Evolutionary conservation across 805 yeast species (phyloP).

Genomic region (Lachancea cidri): DNA sequence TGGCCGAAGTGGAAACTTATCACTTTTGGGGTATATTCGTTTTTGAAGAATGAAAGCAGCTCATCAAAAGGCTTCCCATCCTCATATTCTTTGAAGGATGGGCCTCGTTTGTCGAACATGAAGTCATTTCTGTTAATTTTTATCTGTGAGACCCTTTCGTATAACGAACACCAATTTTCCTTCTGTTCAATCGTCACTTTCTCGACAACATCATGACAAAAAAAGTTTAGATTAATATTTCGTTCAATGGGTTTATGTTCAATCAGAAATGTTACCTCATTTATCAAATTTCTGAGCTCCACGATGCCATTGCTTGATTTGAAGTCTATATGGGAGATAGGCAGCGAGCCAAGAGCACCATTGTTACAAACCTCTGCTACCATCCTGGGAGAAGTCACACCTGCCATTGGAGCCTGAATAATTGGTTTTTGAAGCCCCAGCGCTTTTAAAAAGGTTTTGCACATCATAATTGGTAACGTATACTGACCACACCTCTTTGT

Average conservation of each 20-base stretch:
- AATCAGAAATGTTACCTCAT: constrained; percentile 2
- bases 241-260: constrained; percentile 4
- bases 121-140: constrained; percentile 1
- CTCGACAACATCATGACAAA: constrained; percentile 35
- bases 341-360: constrained; percentile 51
- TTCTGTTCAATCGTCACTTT: constrained; percentile 12
- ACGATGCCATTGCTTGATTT: constrained; percentile 15
- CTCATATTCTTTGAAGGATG: constrained; percentile 19
- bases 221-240: constrained; percentile 43
- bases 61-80: constrained; percentile 11
- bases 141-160: constrained; percentile 7
- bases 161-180: constrained; percentile 20
- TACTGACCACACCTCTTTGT: not conserved
- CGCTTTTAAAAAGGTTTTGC: not conserved
- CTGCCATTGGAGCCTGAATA: constrained; percentile 60
- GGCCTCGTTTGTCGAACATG: constrained; percentile 9
- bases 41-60: constrained; percentile 9
- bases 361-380: constrained; percentile 39
- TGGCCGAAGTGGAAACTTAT: constrained; percentile 53
- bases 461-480: not conserved
- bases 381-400: constrained; percentile 41
- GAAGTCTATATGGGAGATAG: constrained; percentile 27
- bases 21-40: constrained; percentile 36
- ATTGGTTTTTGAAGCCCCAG: constrained; percentile 39
- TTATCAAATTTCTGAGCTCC: constrained; percentile 9